Conservation (phyloP, 306 rosid species). For the Sphenostylis stenocarpa region DNA sequence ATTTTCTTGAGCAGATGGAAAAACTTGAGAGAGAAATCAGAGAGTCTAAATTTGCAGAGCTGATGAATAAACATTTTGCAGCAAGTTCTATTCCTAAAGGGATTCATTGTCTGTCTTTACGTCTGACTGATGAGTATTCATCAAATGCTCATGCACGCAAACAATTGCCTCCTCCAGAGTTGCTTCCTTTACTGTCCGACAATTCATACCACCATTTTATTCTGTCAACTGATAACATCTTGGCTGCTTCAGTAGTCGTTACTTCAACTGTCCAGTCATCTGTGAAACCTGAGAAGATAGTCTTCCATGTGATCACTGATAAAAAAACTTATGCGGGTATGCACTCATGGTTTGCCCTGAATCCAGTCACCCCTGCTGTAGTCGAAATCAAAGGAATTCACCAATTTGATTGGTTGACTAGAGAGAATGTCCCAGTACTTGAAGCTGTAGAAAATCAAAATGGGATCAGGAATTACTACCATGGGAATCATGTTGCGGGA, state of each 20-base stretch:
- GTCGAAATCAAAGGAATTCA: slow-evolving; percentile 96
- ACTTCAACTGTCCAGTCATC: slow-evolving; percentile 90
- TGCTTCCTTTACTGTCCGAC: slow-evolving; percentile 89
- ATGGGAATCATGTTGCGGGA: slow-evolving; percentile 88
- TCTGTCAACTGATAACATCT: slow-evolving; percentile 88
- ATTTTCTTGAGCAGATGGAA: slow-evolving; percentile 75
- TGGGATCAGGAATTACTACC: slow-evolving; percentile 91
- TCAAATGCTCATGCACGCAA: slow-evolving; percentile 98
- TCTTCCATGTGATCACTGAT: slow-evolving; percentile 97
- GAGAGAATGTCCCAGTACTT: slow-evolving; percentile 98
- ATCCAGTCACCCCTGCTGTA: slow-evolving; percentile 81
- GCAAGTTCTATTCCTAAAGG: slow-evolving; percentile 97
- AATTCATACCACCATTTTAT: slow-evolving; percentile 91
- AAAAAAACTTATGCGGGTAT: slow-evolving; percentile 97
- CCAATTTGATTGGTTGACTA: slow-evolving; percentile 98
- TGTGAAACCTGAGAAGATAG: slow-evolving; percentile 78
- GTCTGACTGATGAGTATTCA: slow-evolving; percentile 97
- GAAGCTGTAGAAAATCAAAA: slow-evolving; percentile 96
- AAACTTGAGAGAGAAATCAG: slow-evolving; percentile 88
- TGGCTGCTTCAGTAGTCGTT: slow-evolving; percentile 98
- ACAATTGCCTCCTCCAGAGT: slow-evolving; percentile 95
- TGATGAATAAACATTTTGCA: slow-evolving; percentile 96
- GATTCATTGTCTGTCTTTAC: slow-evolving; percentile 93
- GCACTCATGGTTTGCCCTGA: slow-evolving; percentile 99
- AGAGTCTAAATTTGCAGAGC: slow-evolving; percentile 87